phyloP scores from a whole-genome alignment of 164 flowering plant species.

The Nelumbo lutea region DNA sequence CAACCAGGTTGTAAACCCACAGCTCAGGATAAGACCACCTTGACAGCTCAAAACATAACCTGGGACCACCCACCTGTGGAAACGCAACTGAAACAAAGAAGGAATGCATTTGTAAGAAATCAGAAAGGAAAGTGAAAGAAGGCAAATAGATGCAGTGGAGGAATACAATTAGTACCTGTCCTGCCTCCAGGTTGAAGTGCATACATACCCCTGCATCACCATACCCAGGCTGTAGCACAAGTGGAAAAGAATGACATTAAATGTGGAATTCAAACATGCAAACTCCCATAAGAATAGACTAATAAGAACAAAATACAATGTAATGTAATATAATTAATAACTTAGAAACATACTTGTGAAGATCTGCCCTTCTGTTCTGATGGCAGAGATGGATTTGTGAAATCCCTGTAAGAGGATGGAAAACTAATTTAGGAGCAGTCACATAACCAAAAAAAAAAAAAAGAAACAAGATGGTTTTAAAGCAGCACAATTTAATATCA shows the following conservation, averaged over 20 bases:
- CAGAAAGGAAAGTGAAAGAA: neutral
- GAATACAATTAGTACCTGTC: constrained; percentile 40
- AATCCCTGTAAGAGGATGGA: constrained; percentile 31
- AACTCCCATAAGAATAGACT: neutral
- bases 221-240: constrained; percentile 55
- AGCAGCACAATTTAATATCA: neutral
- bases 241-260: neutral
- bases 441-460: neutral
- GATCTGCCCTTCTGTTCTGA: constrained; percentile 86
- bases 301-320: neutral
- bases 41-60: constrained; percentile 5
- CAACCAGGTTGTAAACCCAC: constrained; percentile 3
- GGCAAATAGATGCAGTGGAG: neutral
- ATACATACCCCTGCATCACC: constrained; percentile 70
- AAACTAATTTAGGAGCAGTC: constrained; percentile 2
- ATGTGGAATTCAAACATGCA: neutral
- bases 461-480: neutral
- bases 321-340: neutral
- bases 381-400: constrained; percentile 87
- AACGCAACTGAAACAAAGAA: constrained; percentile 61
- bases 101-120: too few relatives aligned
- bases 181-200: constrained; percentile 47
- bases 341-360: constrained; percentile 54
- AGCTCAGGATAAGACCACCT: constrained; percentile 13
- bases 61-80: constrained; percentile 72